These are phyloP conservation scores for Ceriops tagal DNA, from an alignment of 345 rosid genomes.

Conservation along the genomic window DNA sequence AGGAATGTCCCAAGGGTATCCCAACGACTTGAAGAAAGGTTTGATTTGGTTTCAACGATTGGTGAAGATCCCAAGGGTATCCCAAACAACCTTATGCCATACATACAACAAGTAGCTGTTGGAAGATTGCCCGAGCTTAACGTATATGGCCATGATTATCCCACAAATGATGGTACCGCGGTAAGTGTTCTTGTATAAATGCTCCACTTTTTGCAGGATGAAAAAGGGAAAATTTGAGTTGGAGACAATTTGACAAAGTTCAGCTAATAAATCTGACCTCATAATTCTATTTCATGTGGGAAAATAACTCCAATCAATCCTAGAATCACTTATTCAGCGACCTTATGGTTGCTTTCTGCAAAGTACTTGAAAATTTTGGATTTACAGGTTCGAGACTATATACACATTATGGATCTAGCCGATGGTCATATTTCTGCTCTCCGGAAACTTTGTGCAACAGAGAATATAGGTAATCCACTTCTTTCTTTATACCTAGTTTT, in stretches of 20 bases:
- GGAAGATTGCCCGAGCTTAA: slow-evolving; percentile 87
- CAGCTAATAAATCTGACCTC: background rate
- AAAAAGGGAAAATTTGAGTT: background rate
- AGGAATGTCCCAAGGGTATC: too few species aligned
- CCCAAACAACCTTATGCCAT: slow-evolving; percentile 94
- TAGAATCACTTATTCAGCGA: background rate
- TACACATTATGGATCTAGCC: slow-evolving; percentile 94
- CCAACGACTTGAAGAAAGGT: too few species aligned
- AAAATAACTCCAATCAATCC: background rate
- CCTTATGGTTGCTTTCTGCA: background rate
- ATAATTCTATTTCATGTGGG: background rate
- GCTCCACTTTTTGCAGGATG: background rate
- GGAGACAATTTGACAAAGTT: background rate
- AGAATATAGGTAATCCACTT: slow-evolving; percentile 51
- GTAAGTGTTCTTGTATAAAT: slow-evolving; percentile 37
- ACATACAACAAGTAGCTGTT: slow-evolving; percentile 95
- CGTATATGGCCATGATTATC: slow-evolving; percentile 86
- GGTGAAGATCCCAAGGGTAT: slow-evolving; percentile 98
- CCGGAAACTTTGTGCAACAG: slow-evolving; percentile 52
- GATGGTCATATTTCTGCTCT: slow-evolving; percentile 91
- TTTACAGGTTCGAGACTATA: slow-evolving; percentile 79
- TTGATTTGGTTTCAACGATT: too few species aligned
- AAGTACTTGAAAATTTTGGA: background rate
- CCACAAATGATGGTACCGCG: slow-evolving; percentile 86
- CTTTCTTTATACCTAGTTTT: background rate